A percentile compares a stretch with the other conserved stretches of the same genome.
Evolutionary conservation across 768 basidiomycete species (phyloP).

Genomic region (Pisolithus tinctorius): DNA sequence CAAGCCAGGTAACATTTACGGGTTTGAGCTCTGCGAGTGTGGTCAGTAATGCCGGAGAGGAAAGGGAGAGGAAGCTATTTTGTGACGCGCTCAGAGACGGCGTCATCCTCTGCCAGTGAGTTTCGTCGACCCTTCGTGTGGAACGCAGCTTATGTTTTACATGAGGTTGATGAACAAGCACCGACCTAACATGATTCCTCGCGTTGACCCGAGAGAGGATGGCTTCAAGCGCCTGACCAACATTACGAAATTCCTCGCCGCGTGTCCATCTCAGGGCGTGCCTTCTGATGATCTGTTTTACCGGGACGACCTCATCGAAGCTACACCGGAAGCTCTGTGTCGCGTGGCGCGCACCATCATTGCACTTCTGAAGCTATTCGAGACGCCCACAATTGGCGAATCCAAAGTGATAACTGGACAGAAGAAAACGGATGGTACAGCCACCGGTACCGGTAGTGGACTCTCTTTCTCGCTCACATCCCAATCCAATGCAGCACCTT

Average conservation of each 20-base stretch:
- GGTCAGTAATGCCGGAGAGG: constrained; percentile 53
- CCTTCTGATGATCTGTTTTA: constrained; percentile 58
- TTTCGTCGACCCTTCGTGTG: constrained; percentile 18
- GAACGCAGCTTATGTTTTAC: constrained; percentile 3
- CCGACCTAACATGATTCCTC: constrained; percentile 50
- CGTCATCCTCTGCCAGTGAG: constrained; percentile 85
- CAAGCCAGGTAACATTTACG: constrained; percentile 31
- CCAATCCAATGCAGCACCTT: constrained; percentile 44
- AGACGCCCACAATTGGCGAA: constrained; percentile 41
- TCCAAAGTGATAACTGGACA: constrained; percentile 42
- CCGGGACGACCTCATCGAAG: constrained; percentile 61
- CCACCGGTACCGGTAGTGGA: constrained; percentile 28
- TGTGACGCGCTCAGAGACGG: constrained; percentile 77
- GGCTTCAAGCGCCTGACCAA: constrained; percentile 63
- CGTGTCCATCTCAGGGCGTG: constrained; percentile 63
- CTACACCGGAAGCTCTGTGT: constrained; percentile 51
- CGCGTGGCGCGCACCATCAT: constrained; percentile 73
- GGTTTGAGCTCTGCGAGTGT: constrained; percentile 26
- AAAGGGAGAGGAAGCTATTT: constrained; percentile 68
- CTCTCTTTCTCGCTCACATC: constrained; percentile 21
- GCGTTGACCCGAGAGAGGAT: constrained; percentile 61
- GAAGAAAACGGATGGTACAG: constrained; percentile 22
- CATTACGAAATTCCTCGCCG: constrained; percentile 70
- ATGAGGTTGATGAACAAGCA: constrained; percentile 75
- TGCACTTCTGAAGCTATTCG: constrained; percentile 57